A percentile compares a stretch with the other conserved stretches of the same genome.
These are phyloP conservation scores for Alopecurus myosuroides DNA, from an alignment of 176 grass and related monocot species.

Conservation along the genomic window DNA sequence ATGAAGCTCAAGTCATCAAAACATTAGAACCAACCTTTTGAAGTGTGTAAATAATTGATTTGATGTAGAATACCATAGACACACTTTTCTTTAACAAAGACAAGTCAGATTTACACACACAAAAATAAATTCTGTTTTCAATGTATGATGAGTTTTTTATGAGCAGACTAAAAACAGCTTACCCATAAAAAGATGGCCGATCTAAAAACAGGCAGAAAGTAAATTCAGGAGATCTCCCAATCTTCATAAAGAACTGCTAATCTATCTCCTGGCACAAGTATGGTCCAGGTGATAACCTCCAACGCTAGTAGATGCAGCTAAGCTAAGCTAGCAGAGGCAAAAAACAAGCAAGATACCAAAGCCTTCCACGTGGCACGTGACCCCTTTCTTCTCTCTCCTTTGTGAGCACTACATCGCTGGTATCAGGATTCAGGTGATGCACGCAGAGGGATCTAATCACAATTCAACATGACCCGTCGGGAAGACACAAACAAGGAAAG, in stretches of 20 bases:
- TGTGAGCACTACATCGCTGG: background rate
- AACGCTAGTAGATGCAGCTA: background rate
- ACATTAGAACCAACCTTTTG: background rate
- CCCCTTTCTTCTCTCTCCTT: background rate
- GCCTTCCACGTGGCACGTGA: background rate
- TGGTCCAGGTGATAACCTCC: background rate
- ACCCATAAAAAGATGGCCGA: background rate
- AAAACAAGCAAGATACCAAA: slow-evolving; percentile 8
- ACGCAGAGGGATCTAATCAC: slow-evolving; percentile 9
- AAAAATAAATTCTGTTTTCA: background rate
- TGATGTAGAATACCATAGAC: background rate
- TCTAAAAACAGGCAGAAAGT: background rate
- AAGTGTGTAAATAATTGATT: background rate
- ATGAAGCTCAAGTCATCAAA: background rate
- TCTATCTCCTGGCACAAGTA: background rate
- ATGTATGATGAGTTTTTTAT: slow-evolving; percentile 13
- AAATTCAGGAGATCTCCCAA: slow-evolving; percentile 6
- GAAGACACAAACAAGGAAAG: background rate
- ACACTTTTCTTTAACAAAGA: background rate
- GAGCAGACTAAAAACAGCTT: slow-evolving; percentile 4
- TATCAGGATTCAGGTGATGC: background rate
- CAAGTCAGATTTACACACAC: background rate
- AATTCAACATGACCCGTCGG: background rate
- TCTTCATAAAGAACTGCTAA: background rate
- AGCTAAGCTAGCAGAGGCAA: background rate